A percentile compares a stretch with the other conserved stretches of the same genome.
phyloP scores from a whole-genome alignment of 768 basidiomycete genomes.

The Termitomyces eurrhizus region DNA sequence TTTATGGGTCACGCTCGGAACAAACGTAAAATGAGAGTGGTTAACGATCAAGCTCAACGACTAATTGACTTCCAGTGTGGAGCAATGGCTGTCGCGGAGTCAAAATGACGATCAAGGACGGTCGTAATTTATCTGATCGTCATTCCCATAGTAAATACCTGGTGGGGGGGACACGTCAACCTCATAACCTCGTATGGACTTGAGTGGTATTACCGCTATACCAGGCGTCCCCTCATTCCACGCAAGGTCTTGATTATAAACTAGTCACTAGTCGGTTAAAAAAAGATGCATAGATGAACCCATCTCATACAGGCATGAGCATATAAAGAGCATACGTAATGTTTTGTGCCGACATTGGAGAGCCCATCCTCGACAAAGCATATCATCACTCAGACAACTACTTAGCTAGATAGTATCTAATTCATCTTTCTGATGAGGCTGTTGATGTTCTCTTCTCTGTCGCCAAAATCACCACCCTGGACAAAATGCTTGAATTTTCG shows the following conservation, averaged over 20 bases:
- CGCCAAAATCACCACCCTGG: slow-evolving; percentile 95
- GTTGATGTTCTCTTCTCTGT: slow-evolving; percentile 97
- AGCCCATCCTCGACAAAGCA: slow-evolving; percentile 12
- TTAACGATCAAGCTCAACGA: too few species aligned
- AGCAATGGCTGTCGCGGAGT: neutral
- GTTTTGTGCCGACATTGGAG: slow-evolving; percentile 13
- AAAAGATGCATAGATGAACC: slow-evolving; percentile 16
- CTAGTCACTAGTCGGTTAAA: neutral
- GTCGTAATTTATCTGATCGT: neutral
- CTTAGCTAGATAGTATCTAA: slow-evolving; percentile 30
- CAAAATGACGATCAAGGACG: neutral
- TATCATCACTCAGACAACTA: slow-evolving; percentile 12
- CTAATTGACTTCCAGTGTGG: too few species aligned
- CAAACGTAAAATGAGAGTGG: too few species aligned
- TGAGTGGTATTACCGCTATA: too few species aligned
- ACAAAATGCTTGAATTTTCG: slow-evolving; percentile 98
- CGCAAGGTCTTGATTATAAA: too few species aligned
- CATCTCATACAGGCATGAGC: slow-evolving; percentile 16
- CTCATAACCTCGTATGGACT: too few species aligned
- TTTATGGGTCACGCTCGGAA: too few species aligned
- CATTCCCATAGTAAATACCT: too few species aligned
- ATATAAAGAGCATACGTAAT: slow-evolving; percentile 9
- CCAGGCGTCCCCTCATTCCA: too few species aligned
- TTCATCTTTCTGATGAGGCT: slow-evolving; percentile 96
- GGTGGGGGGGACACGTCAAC: too few species aligned